Evolutionary conservation across 2,329 filamentous ascomycete genomes (phyloP), one percentile per base, ranked within the genome.

Genomic region (Clonostachys solani): DNA sequence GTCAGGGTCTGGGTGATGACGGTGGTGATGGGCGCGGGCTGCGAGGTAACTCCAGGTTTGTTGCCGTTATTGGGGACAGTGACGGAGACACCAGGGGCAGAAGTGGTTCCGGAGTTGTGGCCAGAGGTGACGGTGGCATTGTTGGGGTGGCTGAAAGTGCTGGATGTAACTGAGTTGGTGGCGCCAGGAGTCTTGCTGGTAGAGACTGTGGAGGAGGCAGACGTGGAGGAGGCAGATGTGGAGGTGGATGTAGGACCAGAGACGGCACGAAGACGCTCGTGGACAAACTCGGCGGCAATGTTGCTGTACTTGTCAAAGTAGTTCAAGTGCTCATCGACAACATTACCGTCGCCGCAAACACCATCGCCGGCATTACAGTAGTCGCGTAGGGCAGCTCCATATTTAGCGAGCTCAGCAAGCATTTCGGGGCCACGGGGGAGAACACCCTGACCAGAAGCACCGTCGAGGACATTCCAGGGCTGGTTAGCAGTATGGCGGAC

Each of bases 301-400:
- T 55, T 40, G 37, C 49, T 56, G 50, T 57, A 63, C n/a, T 64
- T 38, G 23, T 66, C 57, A 48, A 68, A 68, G 49, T 70, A 70
- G 53, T 66, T 65, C 12, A 63, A 55, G 46, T 70, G 67, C 9
- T 57, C 57, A 9, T 58, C 58, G 5, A 60, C 56, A 5, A 54
- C 55, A 29, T 63, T 51, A 7, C 65, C 66, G n/a, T 57, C 58
- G 13, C 66, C 68, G 50, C 69, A 72, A 47, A 69, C 62, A 3
- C 68, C 65, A 46, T 71, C 69, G 12, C 60, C 60, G 3, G 52
- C 49, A 33, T 59, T 56, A 48, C 68, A 70, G 56, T 67, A 70
- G 13, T 59, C 60, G 44, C 59, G 64, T 7, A 63, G 45, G 12
- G 58, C 46, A 34, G 47, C 45, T 10, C 54, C 47, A 34, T 60